Evolutionary conservation across 2,329 filamentous ascomycete genomes (phyloP), one percentile per base, ranked within the genome.

Genomic region (Hymenoscyphus fructigenus): DNA sequence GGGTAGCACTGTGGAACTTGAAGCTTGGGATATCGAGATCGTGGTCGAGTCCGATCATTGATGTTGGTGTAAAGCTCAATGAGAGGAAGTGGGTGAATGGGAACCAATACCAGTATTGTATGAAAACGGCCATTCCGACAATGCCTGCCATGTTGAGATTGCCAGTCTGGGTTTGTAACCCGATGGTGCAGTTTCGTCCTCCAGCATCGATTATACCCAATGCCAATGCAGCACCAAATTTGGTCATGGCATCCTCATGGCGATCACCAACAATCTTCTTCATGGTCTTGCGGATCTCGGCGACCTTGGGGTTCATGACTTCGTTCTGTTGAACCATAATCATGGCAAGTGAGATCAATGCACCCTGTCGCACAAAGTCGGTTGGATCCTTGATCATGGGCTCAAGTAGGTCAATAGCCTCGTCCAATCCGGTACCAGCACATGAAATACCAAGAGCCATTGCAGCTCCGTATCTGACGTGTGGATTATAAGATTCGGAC

Each of bases 51-150:
- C 91, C 94, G 72, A 98, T 97, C 75, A 99, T 91, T 1, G 95
- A 91, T 1, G 96, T 99, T 1, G 95, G 95, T n/a, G 92, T 93
- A 80, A 99, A 98, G 74, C 92, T 93, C 67, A 99, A 84, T 0
- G 94, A 96, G 65, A 99, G 79, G 87, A 99, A 99, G 79, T 99
- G 95, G 34, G 95, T 96, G 74, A 98, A 90, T 66, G 95, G 95
- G 86, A 99, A 99, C 95, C 95, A 99, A 82, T 99, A 99, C 95
- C 95, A 99, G 82, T 99, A 99, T 78, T 99, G 95, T 9, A 93
- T 96, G 80, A 99, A 99, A 62, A 99, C 91, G 32, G 93, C 94
- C 88, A 97, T 97, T 71, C 95, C 96, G 20, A 99, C 93, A 70
- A 99, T 96, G 67, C 92, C 96, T 20, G 93, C 88, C 93, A 99